Base-by-base conservation (phyloP, 1,284 basidiomycete species). In the Taiwanofungus camphoratus region DNA sequence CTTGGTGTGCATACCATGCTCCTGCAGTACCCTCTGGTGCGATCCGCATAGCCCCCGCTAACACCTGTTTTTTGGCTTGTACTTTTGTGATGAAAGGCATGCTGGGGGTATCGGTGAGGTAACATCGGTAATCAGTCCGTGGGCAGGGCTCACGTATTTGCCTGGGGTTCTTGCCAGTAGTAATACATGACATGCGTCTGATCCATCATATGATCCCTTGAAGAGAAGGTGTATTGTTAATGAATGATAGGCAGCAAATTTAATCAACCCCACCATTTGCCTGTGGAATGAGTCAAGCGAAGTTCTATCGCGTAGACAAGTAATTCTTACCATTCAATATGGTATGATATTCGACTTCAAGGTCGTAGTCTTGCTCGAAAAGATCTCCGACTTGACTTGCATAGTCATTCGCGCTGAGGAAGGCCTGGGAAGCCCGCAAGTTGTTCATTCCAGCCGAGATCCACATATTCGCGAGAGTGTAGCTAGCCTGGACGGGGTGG, bases 81-180 rank as follows among this genome's bases (percentile, higher is more conserved):
- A 82, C 71, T n/a, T 72, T 67, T 27, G 72, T 73, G 13, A 81
- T 60, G 13, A 65, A 54, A 0, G 79, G 79, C 75, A 80, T 77
- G 1, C 76, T 80, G 48, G 5, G 44, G 7, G 37, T 19, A 31
- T 19, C 15, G 16, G 19, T 12, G 18, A 35, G n/a, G 5, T 45
- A 8, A 38, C 20, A 31, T 19, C 15, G 16, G 19, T 12, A 20
- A 35, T 12, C 4, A 29, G 13, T 22, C 16, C 13, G 35, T 7
- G 6, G 24, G 18, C 15, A 33, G 19, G 15, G 26, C 69, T 26
- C 50, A 77, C 77, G 72, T 72, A 59, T 82, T 76, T 3, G 71
- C 68, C 69, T 77, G 76, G 0, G 79, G 79, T 55, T 81, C 74
- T 52, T 85, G 82, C 80, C 82, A 85, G 59, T 85, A 84, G 49